Conservation (phyloP, 2,329 filamentous ascomycete species). For the Pseudocercospora pini-densiflorae region DNA sequence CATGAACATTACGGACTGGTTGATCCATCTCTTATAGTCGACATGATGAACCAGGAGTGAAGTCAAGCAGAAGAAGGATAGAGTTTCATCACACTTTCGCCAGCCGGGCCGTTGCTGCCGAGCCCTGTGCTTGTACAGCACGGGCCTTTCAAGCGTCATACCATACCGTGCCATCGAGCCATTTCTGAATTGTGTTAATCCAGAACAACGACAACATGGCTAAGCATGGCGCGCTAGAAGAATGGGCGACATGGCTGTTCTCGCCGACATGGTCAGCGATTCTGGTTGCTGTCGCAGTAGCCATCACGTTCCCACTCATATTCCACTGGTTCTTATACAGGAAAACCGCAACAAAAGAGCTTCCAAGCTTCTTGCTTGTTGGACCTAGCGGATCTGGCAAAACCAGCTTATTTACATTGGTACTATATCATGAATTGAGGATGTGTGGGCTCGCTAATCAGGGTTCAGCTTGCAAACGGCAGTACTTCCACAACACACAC, state of each 20-base stretch:
- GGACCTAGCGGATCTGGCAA: slow-evolving; percentile 86
- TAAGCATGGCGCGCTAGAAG: slow-evolving; percentile 10
- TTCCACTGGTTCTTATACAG: slow-evolving; percentile 77
- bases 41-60: not conserved
- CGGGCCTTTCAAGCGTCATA: not conserved
- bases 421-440: slow-evolving; percentile 43
- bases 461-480: slow-evolving; percentile 59
- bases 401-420: slow-evolving; percentile 82
- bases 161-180: not conserved
- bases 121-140: not conserved
- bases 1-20: too few relatives aligned
- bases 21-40: too few relatives aligned
- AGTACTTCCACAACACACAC: slow-evolving; percentile 62
- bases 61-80: not conserved
- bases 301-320: slow-evolving; percentile 74
- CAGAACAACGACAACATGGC: slow-evolving; percentile 8
- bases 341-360: slow-evolving; percentile 58
- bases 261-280: slow-evolving; percentile 57
- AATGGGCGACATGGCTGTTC: slow-evolving; percentile 53
- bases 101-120: not conserved
- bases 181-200: not conserved
- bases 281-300: slow-evolving; percentile 69
- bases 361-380: slow-evolving; percentile 78
- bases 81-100: not conserved
- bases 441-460: not conserved